Percentiles rank a stretch among this genome's conserved stretches.
phyloP scores from a whole-genome alignment of 768 basidiomycete genomes.

The Postia placenta region DNA sequence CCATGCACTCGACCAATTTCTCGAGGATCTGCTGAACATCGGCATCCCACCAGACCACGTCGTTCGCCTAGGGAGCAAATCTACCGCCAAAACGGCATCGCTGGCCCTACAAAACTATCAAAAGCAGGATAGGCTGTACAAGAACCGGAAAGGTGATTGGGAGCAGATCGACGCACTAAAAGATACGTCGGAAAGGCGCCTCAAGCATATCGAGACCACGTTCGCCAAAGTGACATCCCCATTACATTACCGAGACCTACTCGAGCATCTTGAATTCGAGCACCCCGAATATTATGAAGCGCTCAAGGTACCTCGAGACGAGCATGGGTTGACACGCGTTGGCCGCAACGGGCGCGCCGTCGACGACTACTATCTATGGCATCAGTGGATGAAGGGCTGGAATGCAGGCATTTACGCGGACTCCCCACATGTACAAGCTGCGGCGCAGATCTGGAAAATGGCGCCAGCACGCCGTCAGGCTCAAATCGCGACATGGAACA shows the following conservation, averaged over 20 bases:
- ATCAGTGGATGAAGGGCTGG: slow-evolving; percentile 39
- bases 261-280: slow-evolving; percentile 48
- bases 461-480: slow-evolving; percentile 19
- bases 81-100: slow-evolving; percentile 38
- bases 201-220: slow-evolving; percentile 18
- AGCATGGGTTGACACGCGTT: slow-evolving; percentile 41
- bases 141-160: slow-evolving; percentile 32
- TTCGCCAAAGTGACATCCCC: slow-evolving; percentile 26
- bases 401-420: slow-evolving; percentile 38
- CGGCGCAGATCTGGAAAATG: slow-evolving; percentile 35
- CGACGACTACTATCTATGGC: slow-evolving; percentile 35
- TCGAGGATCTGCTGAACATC: slow-evolving; percentile 54
- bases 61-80: slow-evolving; percentile 55
- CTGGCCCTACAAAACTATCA: slow-evolving; percentile 39
- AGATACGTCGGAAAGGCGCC: slow-evolving; percentile 6
- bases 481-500: slow-evolving; percentile 28
- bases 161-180: slow-evolving; percentile 35
- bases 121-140: slow-evolving; percentile 6
- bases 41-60: slow-evolving; percentile 46
- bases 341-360: slow-evolving; percentile 33
- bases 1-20: slow-evolving; percentile 67
- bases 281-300: slow-evolving; percentile 39
- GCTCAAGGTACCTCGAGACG: slow-evolving; percentile 33
- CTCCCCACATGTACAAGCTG: slow-evolving; percentile 16
- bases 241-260: slow-evolving; percentile 25